Percentiles rank a stretch among this genome's conserved stretches.
phyloP scores from a whole-genome alignment of 306 rosid genomes.

The Vicia faba region DNA sequence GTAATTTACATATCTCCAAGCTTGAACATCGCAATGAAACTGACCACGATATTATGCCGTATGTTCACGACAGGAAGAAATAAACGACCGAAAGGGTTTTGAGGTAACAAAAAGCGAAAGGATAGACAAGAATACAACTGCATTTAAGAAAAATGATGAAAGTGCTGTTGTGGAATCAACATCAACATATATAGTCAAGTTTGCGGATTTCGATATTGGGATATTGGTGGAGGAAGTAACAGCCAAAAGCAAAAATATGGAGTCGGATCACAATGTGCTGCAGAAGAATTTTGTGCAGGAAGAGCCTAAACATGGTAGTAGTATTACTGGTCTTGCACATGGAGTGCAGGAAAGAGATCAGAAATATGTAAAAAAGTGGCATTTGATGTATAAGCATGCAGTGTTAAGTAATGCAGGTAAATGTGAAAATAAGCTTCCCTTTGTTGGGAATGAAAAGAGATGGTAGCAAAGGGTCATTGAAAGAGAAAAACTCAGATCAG shows the following conservation, averaged over 20 bases:
- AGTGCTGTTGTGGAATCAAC: constrained; percentile 31
- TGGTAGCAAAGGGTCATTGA: constrained; percentile 40
- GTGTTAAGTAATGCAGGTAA: constrained; percentile 41
- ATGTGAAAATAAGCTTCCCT: constrained; percentile 41
- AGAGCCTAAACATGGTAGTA: constrained; percentile 37
- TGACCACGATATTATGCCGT: too few relatives aligned
- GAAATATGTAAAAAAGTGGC: constrained; percentile 72
- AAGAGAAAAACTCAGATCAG: too few relatives aligned
- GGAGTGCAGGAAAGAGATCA: constrained; percentile 49
- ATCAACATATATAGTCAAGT: constrained; percentile 11
- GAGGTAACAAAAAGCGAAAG: too few relatives aligned
- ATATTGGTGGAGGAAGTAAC: constrained; percentile 37
- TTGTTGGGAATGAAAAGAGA: constrained; percentile 38
- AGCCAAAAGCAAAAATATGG: constrained; percentile 32
- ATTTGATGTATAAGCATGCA: constrained; percentile 77
- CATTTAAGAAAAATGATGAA: constrained; percentile 35
- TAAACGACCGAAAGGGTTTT: too few relatives aligned
- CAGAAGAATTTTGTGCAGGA: constrained; percentile 27
- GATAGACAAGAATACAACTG: too few relatives aligned
- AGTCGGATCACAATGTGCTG: constrained; percentile 29
- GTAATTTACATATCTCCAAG: too few relatives aligned
- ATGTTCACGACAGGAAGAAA: constrained; percentile 28
- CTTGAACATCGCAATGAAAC: too few relatives aligned
- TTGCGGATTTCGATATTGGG: constrained; percentile 32
- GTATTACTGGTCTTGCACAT: constrained; percentile 24